Percentiles rank a stretch among this genome's conserved stretches.
Evolutionary conservation across 768 basidiomycete genomes (phyloP).

Genomic region (Tricholoma furcatifolium): DNA sequence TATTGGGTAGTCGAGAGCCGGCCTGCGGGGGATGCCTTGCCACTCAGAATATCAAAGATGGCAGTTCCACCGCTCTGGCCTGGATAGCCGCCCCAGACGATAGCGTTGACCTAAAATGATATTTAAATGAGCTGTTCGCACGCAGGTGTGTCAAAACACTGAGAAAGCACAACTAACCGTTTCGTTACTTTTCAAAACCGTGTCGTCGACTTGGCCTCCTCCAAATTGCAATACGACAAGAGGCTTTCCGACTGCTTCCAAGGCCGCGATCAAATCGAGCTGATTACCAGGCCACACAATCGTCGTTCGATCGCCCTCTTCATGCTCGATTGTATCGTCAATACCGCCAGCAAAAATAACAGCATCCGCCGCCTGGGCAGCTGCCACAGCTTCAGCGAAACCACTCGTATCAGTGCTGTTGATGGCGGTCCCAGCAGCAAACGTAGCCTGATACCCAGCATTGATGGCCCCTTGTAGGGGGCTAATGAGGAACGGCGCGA

Average conservation of each 20-base stretch:
- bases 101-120: slow-evolving; percentile 43
- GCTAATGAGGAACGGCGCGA: slow-evolving; percentile 54
- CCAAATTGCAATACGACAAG: slow-evolving; percentile 55
- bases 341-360: slow-evolving; percentile 57
- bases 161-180: slow-evolving; percentile 28
- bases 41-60: slow-evolving; percentile 49
- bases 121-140: neutral
- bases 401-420: slow-evolving; percentile 37
- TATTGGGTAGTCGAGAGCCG: slow-evolving; percentile 56
- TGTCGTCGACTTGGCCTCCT: slow-evolving; percentile 54
- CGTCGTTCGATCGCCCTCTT: slow-evolving; percentile 43
- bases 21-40: slow-evolving; percentile 52
- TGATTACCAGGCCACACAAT: slow-evolving; percentile 59
- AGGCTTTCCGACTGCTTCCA: slow-evolving; percentile 48
- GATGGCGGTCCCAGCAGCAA: slow-evolving; percentile 41
- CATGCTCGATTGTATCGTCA: slow-evolving; percentile 47
- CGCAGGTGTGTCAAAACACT: neutral
- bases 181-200: slow-evolving; percentile 40
- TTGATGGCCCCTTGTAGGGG: slow-evolving; percentile 47
- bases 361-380: slow-evolving; percentile 47
- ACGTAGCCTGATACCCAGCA: slow-evolving; percentile 46
- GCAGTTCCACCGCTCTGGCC: slow-evolving; percentile 56
- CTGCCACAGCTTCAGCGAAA: slow-evolving; percentile 50
- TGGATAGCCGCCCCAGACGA: slow-evolving; percentile 59
- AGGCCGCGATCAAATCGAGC: slow-evolving; percentile 44